A percentile compares a stretch with the other conserved stretches of the same genome.
Evolutionary conservation across 257 asterid species (phyloP).

Genomic region (Galeopsis tetrahit): DNA sequence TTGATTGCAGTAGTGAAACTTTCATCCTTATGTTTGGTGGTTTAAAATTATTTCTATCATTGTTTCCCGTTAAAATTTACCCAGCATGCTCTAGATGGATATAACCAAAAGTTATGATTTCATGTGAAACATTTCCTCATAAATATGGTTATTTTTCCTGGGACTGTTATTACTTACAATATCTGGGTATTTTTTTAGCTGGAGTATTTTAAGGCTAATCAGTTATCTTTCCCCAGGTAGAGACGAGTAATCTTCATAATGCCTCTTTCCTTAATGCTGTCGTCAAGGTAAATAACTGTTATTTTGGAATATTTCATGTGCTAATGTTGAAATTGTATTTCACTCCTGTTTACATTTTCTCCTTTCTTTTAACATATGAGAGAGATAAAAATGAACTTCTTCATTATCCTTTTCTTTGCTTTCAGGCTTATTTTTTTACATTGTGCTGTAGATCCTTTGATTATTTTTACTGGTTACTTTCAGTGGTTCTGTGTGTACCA

Average conservation of each 20-base stretch:
- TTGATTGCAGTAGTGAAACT: slow-evolving; percentile 8
- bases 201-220: slow-evolving; percentile 19
- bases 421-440: slow-evolving; percentile 19
- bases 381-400: slow-evolving; percentile 4
- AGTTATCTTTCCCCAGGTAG: slow-evolving; percentile 55
- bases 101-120: slow-evolving; percentile 25
- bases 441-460: slow-evolving; percentile 24
- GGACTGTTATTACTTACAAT: slow-evolving; percentile 14
- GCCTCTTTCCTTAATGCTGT: slow-evolving; percentile 84
- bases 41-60: background rate
- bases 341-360: background rate
- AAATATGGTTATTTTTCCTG: background rate
- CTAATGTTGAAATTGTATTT: background rate
- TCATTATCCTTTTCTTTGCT: slow-evolving; percentile 21
- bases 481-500: background rate
- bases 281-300: slow-evolving; percentile 66
- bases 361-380: slow-evolving; percentile 1
- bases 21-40: slow-evolving; percentile 19
- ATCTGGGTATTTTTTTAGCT: slow-evolving; percentile 16
- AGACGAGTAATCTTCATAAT: slow-evolving; percentile 68
- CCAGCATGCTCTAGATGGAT: slow-evolving; percentile 11
- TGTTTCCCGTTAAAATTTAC: slow-evolving; percentile 14
- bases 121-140: slow-evolving; percentile 1
- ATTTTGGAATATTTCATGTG: slow-evolving; percentile 14
- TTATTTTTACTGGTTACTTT: slow-evolving; percentile 6